Conservation (phyloP, 441 rosid genomes). For the Aquilaria agallochum region DNA sequence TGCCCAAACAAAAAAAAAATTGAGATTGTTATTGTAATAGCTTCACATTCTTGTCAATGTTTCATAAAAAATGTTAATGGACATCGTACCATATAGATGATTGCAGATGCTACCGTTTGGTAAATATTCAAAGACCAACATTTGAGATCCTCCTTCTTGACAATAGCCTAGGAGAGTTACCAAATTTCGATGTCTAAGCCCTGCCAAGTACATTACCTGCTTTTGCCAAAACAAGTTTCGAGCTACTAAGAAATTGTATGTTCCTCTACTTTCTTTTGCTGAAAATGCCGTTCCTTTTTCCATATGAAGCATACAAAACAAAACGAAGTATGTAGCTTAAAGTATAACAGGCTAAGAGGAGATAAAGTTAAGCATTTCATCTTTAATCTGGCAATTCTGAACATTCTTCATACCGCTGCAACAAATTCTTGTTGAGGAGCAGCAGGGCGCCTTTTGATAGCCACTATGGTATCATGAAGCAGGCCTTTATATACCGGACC, state of each 20-base stretch:
- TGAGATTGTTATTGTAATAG: not conserved
- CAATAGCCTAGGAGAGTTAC: slow-evolving; percentile 61
- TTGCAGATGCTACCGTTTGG: slow-evolving; percentile 54
- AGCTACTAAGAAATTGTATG: no score
- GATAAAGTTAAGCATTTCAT: no score
- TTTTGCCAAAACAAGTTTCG: not conserved
- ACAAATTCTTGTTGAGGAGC: slow-evolving; percentile 33
- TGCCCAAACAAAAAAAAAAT: slow-evolving; percentile 17
- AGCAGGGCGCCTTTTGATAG: slow-evolving; percentile 41
- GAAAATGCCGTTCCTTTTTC: no score
- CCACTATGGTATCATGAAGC: slow-evolving; percentile 40
- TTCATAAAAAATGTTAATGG: slow-evolving; percentile 4
- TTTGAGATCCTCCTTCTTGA: slow-evolving; percentile 45
- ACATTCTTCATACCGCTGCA: slow-evolving; percentile 36
- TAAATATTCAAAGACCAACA: slow-evolving; percentile 52
- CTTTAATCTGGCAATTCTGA: not conserved
- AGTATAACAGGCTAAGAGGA: no score
- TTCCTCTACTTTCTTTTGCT: no score
- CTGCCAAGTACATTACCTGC: slow-evolving; percentile 52
- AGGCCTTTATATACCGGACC: slow-evolving; percentile 53
- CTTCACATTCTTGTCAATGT: not conserved
- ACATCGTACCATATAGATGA: slow-evolving; percentile 46
- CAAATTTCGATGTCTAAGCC: slow-evolving; percentile 52
- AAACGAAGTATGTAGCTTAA: no score
- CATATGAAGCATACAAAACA: no score